Base-by-base conservation (phyloP, 257 asterid genomes). In the Nicotiana otophora region DNA sequence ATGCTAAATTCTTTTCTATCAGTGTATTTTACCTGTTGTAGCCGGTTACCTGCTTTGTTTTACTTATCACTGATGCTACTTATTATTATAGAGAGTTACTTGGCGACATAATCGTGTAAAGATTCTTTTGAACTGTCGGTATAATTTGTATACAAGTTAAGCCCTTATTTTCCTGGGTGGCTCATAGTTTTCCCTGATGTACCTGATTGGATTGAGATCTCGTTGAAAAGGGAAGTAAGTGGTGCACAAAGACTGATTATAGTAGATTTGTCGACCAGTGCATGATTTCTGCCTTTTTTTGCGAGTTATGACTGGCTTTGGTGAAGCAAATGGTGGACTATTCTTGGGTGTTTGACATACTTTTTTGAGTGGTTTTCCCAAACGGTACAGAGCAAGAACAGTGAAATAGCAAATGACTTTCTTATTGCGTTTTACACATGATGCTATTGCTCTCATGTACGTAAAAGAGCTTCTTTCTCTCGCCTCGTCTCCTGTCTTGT, bases 321-420 rank as follows among this genome's bases (percentile, higher is more conserved):
- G 39, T 74, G 61, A 74, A 74, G 39, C 62, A 67, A 33, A 67
- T 33, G 76, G 36, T 34, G 53, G 53, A 16, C 14, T 65, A 48
- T 48, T 72, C 8, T 23, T 72, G 20, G 57, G 79, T 46, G 79
- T 72, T 74, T 74, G 79, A 74, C 42, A 14, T 74, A 74, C 79
- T 12, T 48, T 26, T 74, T 3, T 23, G 23, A 48, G 80, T 74
- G 80, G 62, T n/a, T 36, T 69, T 36, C 33, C 80, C 62, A 48
- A 74, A 46, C 1, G 17, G 80, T 23, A 72, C 39, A 72, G 7
- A 33, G 4, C 14, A 66, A 66, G 48, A 30, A 66, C 7, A 66
- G 48, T 66, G 48, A 16, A 30, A 63, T 16, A 14, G 36, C 19
- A 63, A 42, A 5, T 20, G 20, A 65, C 46, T 30, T 42, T 30